Evolutionary conservation across 805 yeast species (phyloP).

Genomic region (Ogataea pignaliae): DNA sequence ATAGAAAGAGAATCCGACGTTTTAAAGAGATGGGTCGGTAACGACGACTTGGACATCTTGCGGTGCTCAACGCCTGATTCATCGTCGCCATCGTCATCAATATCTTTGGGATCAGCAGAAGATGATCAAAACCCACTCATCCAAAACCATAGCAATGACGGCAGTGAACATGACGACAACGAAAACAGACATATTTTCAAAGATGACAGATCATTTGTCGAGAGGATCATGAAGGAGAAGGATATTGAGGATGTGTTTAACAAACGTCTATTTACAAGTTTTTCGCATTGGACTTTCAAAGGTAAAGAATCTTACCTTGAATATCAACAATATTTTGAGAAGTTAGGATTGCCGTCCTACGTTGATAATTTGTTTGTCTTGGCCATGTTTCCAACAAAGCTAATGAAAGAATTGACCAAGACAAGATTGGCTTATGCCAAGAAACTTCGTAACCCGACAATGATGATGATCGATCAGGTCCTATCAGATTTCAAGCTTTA

Average conservation of each 20-base stretch:
- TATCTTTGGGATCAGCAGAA: not conserved
- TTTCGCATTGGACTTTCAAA: slow-evolving; percentile 79
- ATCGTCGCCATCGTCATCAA: slow-evolving; percentile 4
- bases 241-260: slow-evolving; percentile 69
- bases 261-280: slow-evolving; percentile 59
- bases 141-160: not conserved
- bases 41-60: slow-evolving; percentile 66
- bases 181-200: slow-evolving; percentile 37
- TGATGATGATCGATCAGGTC: slow-evolving; percentile 95
- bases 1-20: slow-evolving; percentile 57
- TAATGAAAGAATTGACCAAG: slow-evolving; percentile 74
- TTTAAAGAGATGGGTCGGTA: slow-evolving; percentile 78
- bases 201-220: slow-evolving; percentile 74
- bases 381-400: slow-evolving; percentile 69
- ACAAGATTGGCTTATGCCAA: slow-evolving; percentile 74
- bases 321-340: slow-evolving; percentile 57
- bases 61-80: slow-evolving; percentile 19
- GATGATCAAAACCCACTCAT: not conserved
- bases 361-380: slow-evolving; percentile 60
- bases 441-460: slow-evolving; percentile 76
- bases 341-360: slow-evolving; percentile 70
- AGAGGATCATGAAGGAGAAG: slow-evolving; percentile 74
- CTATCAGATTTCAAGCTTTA: slow-evolving; percentile 79
- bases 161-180: slow-evolving; percentile 2
- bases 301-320: slow-evolving; percentile 68